phyloP scores from a whole-genome alignment of 2,329 filamentous ascomycete genomes.

The Talaromyces sp. region DNA sequence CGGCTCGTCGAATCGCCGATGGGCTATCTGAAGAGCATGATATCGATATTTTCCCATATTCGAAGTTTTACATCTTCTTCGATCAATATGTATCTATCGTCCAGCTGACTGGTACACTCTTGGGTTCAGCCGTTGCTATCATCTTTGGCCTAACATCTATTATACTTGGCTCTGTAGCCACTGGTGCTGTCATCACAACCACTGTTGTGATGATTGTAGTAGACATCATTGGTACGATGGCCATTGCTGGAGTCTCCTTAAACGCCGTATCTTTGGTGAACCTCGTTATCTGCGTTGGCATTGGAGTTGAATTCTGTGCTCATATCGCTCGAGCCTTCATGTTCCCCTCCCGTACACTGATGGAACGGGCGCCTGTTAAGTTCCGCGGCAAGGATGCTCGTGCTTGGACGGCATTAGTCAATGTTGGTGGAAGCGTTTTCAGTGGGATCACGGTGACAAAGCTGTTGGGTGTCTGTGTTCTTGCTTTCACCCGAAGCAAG shows the following conservation, averaged over 20 bases:
- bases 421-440: constrained; percentile 92
- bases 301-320: constrained; percentile 95
- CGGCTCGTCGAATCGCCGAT: constrained; percentile 82
- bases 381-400: constrained; percentile 82
- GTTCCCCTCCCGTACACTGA: constrained; percentile 80
- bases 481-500: constrained; percentile 94
- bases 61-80: constrained; percentile 98
- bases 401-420: constrained; percentile 90
- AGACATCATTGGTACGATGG: constrained; percentile 95
- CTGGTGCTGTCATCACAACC: constrained; percentile 77
- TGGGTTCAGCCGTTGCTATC: constrained; percentile 80
- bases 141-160: constrained; percentile 79
- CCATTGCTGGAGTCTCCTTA: constrained; percentile 80
- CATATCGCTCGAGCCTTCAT: constrained; percentile 96
- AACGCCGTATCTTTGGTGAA: constrained; percentile 97
- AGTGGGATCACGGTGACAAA: constrained; percentile 97
- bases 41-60: constrained; percentile 91
- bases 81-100: constrained; percentile 93
- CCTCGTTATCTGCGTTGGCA: constrained; percentile 94
- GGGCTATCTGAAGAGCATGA: constrained; percentile 72
- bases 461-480: constrained; percentile 83
- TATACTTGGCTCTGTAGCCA: constrained; percentile 81
- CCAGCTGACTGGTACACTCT: constrained; percentile 73
- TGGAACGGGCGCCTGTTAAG: constrained; percentile 76
- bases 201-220: constrained; percentile 93